A percentile compares a stretch with the other conserved stretches of the same genome.
These are phyloP conservation scores for Penicillium frequentans DNA, from an alignment of 2,329 filamentous ascomycete species.

Conservation along the genomic window DNA sequence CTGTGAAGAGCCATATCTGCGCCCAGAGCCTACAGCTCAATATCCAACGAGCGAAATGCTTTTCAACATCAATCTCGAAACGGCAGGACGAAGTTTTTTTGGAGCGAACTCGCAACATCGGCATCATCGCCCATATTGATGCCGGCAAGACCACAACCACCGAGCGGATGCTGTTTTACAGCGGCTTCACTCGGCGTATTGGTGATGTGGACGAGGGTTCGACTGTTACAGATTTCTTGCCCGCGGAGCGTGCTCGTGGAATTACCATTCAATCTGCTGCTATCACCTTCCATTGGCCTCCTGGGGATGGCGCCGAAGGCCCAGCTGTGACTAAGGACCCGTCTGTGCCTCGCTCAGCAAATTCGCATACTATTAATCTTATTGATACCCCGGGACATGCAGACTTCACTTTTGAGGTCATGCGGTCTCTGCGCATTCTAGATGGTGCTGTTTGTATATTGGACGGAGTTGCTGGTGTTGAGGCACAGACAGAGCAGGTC, in stretches of 20 bases:
- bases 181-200: slow-evolving; percentile 81
- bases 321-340: slow-evolving; percentile 27
- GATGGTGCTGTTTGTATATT: slow-evolving; percentile 92
- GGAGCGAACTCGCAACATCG: slow-evolving; percentile 82
- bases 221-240: slow-evolving; percentile 94
- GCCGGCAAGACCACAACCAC: slow-evolving; percentile 98
- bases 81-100: slow-evolving; percentile 44
- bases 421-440: slow-evolving; percentile 82
- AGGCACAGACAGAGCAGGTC: slow-evolving; percentile 95
- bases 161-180: slow-evolving; percentile 98
- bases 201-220: slow-evolving; percentile 97
- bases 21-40: slow-evolving; percentile 5
- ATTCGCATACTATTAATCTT: slow-evolving; percentile 74
- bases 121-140: slow-evolving; percentile 98
- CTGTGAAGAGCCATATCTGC: slow-evolving; percentile 9
- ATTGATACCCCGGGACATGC: slow-evolving; percentile 97
- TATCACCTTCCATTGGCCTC: slow-evolving; percentile 93
- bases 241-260: slow-evolving; percentile 84
- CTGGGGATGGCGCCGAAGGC: slow-evolving; percentile 30
- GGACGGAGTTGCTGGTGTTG: slow-evolving; percentile 88
- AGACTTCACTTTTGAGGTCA: slow-evolving; percentile 95
- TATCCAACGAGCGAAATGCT: slow-evolving; percentile 16
- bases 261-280: slow-evolving; percentile 98
- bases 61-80: slow-evolving; percentile 28
- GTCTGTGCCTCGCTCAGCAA: slow-evolving; percentile 51